These are phyloP conservation scores for Stemphylium beticola DNA, from an alignment of 2,329 filamentous ascomycete species.

Conservation along the genomic window DNA sequence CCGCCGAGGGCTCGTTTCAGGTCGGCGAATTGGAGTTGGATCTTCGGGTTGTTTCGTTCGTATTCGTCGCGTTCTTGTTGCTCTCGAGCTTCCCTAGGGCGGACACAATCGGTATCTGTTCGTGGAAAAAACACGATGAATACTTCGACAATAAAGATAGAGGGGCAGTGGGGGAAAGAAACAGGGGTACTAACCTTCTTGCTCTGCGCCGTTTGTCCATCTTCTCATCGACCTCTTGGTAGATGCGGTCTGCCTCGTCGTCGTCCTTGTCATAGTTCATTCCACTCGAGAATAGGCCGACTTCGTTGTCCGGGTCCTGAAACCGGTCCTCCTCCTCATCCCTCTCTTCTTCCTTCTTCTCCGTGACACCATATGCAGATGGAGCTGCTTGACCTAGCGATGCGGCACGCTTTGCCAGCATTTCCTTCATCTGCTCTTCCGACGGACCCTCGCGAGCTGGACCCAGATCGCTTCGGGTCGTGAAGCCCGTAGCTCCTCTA, in stretches of 20 bases:
- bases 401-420: constrained; percentile 89
- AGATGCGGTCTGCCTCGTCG: constrained; percentile 96
- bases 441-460: constrained; percentile 94
- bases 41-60: constrained; percentile 97
- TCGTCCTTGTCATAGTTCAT: constrained; percentile 93
- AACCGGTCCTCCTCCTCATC: constrained; percentile 80
- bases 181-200: constrained; percentile 73
- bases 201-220: constrained; percentile 89
- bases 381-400: constrained; percentile 76
- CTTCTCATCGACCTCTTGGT: constrained; percentile 93
- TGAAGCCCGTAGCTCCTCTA: constrained; percentile 97
- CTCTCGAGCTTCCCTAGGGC: constrained; percentile 89
- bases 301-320: constrained; percentile 96
- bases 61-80: constrained; percentile 90
- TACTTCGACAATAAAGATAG: constrained; percentile 50
- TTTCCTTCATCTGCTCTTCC: constrained; percentile 98
- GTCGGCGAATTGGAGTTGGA: constrained; percentile 96
- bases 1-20: constrained; percentile 87
- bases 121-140: constrained; percentile 72
- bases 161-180: constrained; percentile 27
- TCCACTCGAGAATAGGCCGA: constrained; percentile 91
- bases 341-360: constrained; percentile 74
- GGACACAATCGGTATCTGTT: constrained; percentile 76
- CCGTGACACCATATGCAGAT: constrained; percentile 72
- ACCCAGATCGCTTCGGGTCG: constrained; percentile 93